Evolutionary conservation across 1,139 yeast genomes (phyloP), one percentile per base, ranked within the genome.

Genomic region (Barnettozyma hawaiiensis): DNA sequence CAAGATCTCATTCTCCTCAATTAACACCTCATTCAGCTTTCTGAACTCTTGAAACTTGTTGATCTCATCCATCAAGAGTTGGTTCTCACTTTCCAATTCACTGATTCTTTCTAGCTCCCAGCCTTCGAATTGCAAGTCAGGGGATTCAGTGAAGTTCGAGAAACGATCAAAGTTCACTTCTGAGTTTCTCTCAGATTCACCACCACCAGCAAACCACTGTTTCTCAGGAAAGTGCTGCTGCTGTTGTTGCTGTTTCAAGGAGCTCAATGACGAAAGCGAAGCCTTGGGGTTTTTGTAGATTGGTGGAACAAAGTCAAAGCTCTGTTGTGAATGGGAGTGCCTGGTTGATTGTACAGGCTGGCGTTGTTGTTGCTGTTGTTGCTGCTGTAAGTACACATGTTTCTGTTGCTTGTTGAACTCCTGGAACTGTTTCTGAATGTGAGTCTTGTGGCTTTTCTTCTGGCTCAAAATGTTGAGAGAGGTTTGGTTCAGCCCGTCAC

Each of bases 361-460:
- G 23, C 32, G 37, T n/a, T 36, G n/a, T n/a, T n/a, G n/a, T n/a
- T n/a, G n/a, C 29, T 28, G 28, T 16, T 27, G 37, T n/a, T 36
- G 32, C 7, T 41, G 40, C 5, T 20, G 42, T 16, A 20, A 14
- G 29, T 23, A 22, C 16, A 36, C 41, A n/a, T 33, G 32, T 14
- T 38, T 35, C 19, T 37, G 40, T 19, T 48, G 48, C 35, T 50
- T 46, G 31, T 45, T 52, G 44, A 46, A 54, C 43, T 53, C 48
- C 14, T 52, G 52, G 31, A 56, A 49, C 31, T 46, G 53, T 44
- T 52, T 53, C 42, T 56, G 59, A 0, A 33, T 47, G 31, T 49
- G 52, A 5, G 58, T 54, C 35, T 49, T 47, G 43, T 56, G 53
- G 11, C 34, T 21, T 34, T 52, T 54, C 44, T 50, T 53, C 26